Percentiles rank a stretch among this genome's conserved stretches.
Evolutionary conservation across 2,329 filamentous ascomycete genomes (phyloP).

Genomic region (Cladorrhinum sp.): DNA sequence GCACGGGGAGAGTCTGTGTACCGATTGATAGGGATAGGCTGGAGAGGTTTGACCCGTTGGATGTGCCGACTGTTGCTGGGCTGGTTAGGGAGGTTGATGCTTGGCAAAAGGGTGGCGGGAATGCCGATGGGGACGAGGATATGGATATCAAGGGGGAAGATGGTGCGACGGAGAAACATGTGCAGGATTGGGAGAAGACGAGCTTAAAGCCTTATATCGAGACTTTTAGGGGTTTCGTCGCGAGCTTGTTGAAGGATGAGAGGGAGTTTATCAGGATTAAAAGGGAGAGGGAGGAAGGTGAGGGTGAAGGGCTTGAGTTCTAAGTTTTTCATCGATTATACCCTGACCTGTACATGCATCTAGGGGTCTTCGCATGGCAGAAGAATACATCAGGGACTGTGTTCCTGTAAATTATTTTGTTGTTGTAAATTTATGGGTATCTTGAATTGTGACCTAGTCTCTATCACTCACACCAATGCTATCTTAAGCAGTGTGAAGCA

Average conservation of each 20-base stretch:
- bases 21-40: constrained; percentile 76
- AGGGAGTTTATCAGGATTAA: constrained; percentile 50
- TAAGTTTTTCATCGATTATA: not conserved
- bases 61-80: constrained; percentile 83
- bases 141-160: constrained; percentile 32
- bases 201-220: constrained; percentile 91
- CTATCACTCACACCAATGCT: not conserved
- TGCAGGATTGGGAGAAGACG: constrained; percentile 95
- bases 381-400: too few relatives aligned
- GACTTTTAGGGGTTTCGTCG: constrained; percentile 79
- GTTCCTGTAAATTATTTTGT: not conserved
- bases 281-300: constrained; percentile 50
- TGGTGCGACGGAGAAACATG: constrained; percentile 29
- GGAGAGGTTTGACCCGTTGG: constrained; percentile 81
- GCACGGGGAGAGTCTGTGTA: constrained; percentile 90
- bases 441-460: not conserved
- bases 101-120: constrained; percentile 57
- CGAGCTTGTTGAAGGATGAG: constrained; percentile 73
- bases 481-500: not conserved
- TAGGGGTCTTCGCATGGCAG: not conserved
- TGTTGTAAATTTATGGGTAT: too few relatives aligned
- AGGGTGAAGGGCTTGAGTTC: constrained; percentile 31
- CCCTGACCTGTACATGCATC: too few relatives aligned
- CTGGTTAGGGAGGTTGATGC: constrained; percentile 82
- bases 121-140: constrained; percentile 35